Base-by-base conservation (phyloP, 805 yeast species). In the Lachancea lanzarotensis region DNA sequence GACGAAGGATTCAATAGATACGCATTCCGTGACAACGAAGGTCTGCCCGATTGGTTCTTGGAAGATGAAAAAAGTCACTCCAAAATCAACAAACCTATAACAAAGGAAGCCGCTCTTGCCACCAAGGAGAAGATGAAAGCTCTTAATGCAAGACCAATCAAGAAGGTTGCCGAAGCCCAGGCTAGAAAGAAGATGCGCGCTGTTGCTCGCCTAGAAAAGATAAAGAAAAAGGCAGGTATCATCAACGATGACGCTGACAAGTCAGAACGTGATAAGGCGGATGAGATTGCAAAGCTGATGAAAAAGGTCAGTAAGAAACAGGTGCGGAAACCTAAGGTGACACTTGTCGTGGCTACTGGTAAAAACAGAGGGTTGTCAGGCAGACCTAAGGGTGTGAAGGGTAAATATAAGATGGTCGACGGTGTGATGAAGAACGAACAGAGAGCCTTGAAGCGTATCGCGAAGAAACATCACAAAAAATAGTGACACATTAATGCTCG, bases 351-450 rank as follows among this genome's bases (percentile, higher is more conserved):
- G 54, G 98, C 99, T 9, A 69, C 72, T 40, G 98, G 98, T 59
- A 65, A 72, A 31, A 90, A 93, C 67, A 84, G 72, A 65, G 95
- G 96, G 47, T 69, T 90, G 42, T 73, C 85, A 54, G 98, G 98
- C 45, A 84, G 99, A 72, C 99, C 99, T 35, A 84, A 79, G 70
- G 99, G 98, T 65, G 80, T 93, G 55, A 88, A 82, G 67, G 99
- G 99, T 69, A 89, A 87, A 65, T 93, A 93, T 72, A 93, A 87
- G 82, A 93, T 93, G 98, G 98, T 93, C 56, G 99, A 93, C 69
- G 98, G 98, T 74, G 86, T 82, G 17, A 73, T 88, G 84, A 93
- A 93, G 85, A 93, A 93, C 66, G 99, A 93, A 70, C 90, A 84
- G 74, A 75, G 98, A 54, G 96, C 98, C 12, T 72, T 91, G 60